Base-by-base conservation (phyloP, 2,329 filamentous ascomycete genomes). In the Myriosclerotinia duriaeana region DNA sequence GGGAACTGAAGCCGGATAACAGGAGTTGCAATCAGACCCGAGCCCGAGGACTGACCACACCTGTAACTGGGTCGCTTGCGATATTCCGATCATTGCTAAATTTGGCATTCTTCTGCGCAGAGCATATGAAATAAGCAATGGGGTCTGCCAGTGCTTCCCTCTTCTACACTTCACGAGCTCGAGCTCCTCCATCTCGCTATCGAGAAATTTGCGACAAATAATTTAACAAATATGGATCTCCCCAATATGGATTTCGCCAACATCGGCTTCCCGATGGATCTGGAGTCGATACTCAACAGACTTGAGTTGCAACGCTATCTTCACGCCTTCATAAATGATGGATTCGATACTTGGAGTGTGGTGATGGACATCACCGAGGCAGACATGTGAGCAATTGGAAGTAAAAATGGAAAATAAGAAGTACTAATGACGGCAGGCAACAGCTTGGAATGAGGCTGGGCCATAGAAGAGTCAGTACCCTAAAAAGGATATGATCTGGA, bases 281-380 rank as follows among this genome's bases (percentile, higher is more conserved):
- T 66, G 17, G 15, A 48, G 17, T 15, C 26, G 7, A 22, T 66
- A 30, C 30, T 63, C 5, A 44, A 15, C 11, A 66, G 26, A 36
- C 42, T 66, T 20, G 40, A 50, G 20, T 55, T 66, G 40, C n/a
- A 54, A 26, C 48, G 36, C 12, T 64, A 66, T 55, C 9, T 64
- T 17, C 34, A 55, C 15, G 15, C 22, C 7, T 55, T 66, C 8
- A 34, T 55, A 15, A 26, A 64, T n/a, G 34, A 40, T n/a, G 58
- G 65, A 2, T 66, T 66, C n/a, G 58, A 66, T 42, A 26, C 36
- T 50, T 66, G 58, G 58, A 42, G 34, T 17, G 59, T 42, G 40
- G 20, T 66, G 58, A 66, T 55, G 42, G 58, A 66, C 14, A 63
- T 66, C 12, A 64, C 58, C 11, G 65, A 66, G 26, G 40, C 20